These are phyloP conservation scores for Cercophora samala DNA, from an alignment of 495 filamentous ascomycete genomes.

Conservation along the genomic window DNA sequence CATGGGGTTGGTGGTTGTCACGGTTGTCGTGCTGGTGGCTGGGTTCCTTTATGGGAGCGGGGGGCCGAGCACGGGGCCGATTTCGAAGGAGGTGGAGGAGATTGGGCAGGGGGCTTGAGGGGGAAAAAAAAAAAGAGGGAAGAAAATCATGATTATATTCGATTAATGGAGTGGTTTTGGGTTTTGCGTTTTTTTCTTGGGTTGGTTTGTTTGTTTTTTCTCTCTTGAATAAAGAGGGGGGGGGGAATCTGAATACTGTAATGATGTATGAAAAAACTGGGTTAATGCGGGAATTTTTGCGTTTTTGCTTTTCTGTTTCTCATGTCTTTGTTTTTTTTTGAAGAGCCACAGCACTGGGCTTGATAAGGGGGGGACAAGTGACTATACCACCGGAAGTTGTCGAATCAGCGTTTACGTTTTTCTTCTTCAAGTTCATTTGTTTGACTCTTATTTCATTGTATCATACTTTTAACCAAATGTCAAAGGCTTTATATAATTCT, in stretches of 20 bases:
- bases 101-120: background rate
- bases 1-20: slow-evolving; percentile 50
- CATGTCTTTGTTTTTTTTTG: background rate
- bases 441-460: no score
- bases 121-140: no score
- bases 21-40: slow-evolving; percentile 53
- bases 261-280: background rate
- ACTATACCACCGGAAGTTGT: no score
- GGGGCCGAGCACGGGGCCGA: no score
- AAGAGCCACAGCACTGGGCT: background rate
- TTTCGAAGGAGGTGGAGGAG: background rate
- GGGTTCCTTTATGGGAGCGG: slow-evolving; percentile 26
- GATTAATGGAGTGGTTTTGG: background rate
- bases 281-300: background rate
- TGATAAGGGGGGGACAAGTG: background rate
- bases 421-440: no score
- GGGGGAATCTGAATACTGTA: background rate
- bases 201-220: background rate
- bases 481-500: background rate
- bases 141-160: background rate
- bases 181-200: background rate
- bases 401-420: no score
- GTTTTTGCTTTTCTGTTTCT: background rate
- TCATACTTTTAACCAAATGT: no score
- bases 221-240: background rate